Percentiles rank a stretch among this genome's conserved stretches.
Evolutionary conservation across 2,329 filamentous ascomycete species (phyloP).

Genomic region (Akanthomyces uredinophilus): DNA sequence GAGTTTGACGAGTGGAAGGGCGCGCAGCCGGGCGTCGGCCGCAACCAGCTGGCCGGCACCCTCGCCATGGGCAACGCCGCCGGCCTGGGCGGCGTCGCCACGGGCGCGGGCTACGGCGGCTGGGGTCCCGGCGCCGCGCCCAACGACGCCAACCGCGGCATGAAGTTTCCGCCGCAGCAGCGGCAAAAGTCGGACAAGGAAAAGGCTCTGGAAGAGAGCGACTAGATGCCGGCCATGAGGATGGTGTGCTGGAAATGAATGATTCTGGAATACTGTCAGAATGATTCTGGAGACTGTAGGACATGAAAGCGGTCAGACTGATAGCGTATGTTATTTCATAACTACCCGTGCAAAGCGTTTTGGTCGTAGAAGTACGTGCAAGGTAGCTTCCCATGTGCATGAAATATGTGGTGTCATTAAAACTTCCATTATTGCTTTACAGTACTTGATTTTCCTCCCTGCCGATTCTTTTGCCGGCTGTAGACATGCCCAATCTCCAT

Average conservation of each 20-base stretch:
- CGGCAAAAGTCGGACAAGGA: conserved; percentile 12
- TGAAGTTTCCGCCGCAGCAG: conserved; percentile 31
- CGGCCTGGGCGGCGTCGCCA: conserved; percentile 27
- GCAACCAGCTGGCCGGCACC: conserved; percentile 34
- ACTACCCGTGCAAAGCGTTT: no score
- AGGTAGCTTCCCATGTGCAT: neutral
- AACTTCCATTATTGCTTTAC: neutral
- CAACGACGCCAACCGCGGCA: conserved; percentile 24
- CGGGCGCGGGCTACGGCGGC: conserved; percentile 29
- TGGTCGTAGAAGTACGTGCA: neutral
- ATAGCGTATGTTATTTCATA: no score
- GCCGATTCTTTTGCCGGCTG: neutral
- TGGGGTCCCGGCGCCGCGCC: conserved; percentile 29
- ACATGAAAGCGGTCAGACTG: no score
- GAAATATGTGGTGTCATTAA: neutral
- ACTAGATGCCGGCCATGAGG: neutral
- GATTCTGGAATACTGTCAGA: no score
- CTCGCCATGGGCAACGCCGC: conserved; percentile 25
- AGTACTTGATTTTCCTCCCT: neutral
- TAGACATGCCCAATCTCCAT: neutral
- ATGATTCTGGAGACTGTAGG: no score
- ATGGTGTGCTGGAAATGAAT: no score
- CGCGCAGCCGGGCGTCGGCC: conserved; percentile 34
- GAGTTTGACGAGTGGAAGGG: conserved; percentile 25
- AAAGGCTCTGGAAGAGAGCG: conserved; percentile 5